phyloP scores from a whole-genome alignment of 225 moss, liverwort and hornwort species.

The Straminergon stramineum region DNA sequence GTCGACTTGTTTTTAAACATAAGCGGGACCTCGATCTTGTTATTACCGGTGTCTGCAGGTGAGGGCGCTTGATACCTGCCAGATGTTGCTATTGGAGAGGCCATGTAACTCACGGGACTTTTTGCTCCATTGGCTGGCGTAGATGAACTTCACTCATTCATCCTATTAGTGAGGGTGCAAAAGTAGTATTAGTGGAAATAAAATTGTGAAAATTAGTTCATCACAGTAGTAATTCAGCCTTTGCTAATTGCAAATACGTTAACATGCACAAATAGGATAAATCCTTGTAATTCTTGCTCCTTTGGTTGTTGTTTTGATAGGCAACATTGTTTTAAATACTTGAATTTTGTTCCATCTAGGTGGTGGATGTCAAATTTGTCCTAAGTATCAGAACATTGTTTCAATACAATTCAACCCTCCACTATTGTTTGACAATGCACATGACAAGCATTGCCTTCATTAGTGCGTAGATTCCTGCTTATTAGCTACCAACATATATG shows the following conservation, averaged over 20 bases:
- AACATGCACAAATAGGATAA: neutral
- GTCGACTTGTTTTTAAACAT: neutral
- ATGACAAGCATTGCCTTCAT: neutral
- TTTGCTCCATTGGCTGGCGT: neutral
- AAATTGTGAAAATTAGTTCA: neutral
- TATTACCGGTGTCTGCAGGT: neutral
- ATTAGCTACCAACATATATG: neutral
- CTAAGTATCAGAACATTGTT: rapidly evolving
- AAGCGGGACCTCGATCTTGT: neutral
- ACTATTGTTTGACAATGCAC: neutral
- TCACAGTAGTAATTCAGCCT: rapidly evolving
- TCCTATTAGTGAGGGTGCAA: neutral
- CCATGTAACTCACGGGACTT: too few species aligned
- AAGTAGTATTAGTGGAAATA: too few species aligned
- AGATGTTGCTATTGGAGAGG: neutral
- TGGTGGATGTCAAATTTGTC: neutral
- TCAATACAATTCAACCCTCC: neutral
- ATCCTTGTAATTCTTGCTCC: neutral
- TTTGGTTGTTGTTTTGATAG: neutral
- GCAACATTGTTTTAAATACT: neutral
- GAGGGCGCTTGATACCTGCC: neutral
- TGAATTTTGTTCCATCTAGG: neutral
- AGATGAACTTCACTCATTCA: neutral
- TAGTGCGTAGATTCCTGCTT: neutral
- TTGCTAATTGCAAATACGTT: neutral